Percentiles rank a stretch among this genome's conserved stretches.
Evolutionary conservation across 2,329 filamentous ascomycete genomes (phyloP).

Genomic region (Cryoendolithus antarcticus): DNA sequence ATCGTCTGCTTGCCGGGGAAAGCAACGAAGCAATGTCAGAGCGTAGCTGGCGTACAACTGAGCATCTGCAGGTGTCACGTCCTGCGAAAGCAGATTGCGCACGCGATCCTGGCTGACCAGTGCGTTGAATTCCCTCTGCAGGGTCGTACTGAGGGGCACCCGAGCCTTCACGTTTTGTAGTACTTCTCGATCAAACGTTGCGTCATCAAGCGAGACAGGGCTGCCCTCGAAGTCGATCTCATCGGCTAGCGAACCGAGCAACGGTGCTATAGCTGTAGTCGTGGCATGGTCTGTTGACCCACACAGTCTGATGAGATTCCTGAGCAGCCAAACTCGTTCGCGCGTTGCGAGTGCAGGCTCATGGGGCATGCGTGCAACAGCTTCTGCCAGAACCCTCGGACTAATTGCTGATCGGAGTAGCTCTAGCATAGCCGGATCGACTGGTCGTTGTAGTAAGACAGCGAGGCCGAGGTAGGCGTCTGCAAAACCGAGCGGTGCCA

Average conservation of each 20-base stretch:
- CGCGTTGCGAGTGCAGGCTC: conserved; percentile 10
- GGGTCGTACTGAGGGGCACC: conserved; percentile 32
- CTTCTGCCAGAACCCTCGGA: not conserved
- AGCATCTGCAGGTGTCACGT: conserved; percentile 42
- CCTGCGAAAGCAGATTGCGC: conserved; percentile 28
- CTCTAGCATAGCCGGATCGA: conserved; percentile 14
- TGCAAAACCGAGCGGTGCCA: conserved; percentile 17
- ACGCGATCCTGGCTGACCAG: conserved; percentile 68
- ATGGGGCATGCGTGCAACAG: not conserved
- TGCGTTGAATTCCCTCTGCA: conserved; percentile 54
- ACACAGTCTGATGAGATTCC: conserved; percentile 41
- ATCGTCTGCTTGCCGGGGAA: conserved; percentile 69
- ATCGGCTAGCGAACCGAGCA: conserved; percentile 45
- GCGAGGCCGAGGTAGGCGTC: conserved; percentile 18
- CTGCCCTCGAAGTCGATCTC: conserved; percentile 40
- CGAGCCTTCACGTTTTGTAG: conserved; percentile 26
- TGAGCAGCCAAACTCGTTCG: conserved; percentile 43
- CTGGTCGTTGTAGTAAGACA: conserved; percentile 16
- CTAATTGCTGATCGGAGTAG: conserved; percentile 13
- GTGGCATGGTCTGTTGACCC: conserved; percentile 29
- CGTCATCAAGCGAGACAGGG: conserved; percentile 19
- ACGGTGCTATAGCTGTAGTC: conserved; percentile 41
- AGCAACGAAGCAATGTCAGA: conserved; percentile 71
- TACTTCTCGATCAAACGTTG: conserved; percentile 29
- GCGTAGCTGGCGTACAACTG: conserved; percentile 75